Evolutionary conservation across 2,329 filamentous ascomycete species (phyloP).

Genomic region (Ascochyta rabiei): DNA sequence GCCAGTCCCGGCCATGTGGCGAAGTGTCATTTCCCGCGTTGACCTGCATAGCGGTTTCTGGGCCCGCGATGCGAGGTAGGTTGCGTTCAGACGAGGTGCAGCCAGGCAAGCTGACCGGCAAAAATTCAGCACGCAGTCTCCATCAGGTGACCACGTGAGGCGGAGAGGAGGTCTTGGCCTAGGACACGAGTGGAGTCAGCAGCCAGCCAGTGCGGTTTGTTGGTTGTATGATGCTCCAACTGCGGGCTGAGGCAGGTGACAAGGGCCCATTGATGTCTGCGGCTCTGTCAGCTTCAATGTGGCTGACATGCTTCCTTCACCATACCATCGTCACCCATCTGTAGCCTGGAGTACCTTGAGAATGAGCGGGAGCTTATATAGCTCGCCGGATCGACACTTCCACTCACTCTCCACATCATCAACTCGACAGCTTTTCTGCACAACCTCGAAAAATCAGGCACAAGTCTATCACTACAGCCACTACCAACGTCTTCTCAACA

Average conservation of each 20-base stretch:
- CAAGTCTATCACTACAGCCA: background rate
- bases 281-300: constrained; percentile 39
- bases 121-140: constrained; percentile 23
- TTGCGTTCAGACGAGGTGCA: constrained; percentile 22
- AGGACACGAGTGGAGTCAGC: constrained; percentile 27
- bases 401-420: constrained; percentile 1
- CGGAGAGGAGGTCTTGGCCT: constrained; percentile 21
- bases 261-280: constrained; percentile 29
- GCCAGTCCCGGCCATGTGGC: constrained; percentile 31
- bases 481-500: background rate
- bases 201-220: constrained; percentile 21
- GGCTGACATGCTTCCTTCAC: constrained; percentile 5
- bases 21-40: constrained; percentile 31
- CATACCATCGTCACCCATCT: constrained; percentile 1
- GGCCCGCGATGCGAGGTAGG: constrained; percentile 28
- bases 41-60: constrained; percentile 20
- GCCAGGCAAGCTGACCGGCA: constrained; percentile 33
- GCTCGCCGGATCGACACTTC: background rate
- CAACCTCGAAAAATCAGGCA: background rate
- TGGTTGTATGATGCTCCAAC: constrained; percentile 12
- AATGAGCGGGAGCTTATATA: constrained; percentile 8
- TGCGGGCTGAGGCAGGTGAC: constrained; percentile 18
- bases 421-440: background rate
- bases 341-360: constrained; percentile 1
- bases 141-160: constrained; percentile 34